Evolutionary conservation across 176 grass and related monocot species (phyloP).

Genomic region (barley (Hordeum vulgare)): DNA sequence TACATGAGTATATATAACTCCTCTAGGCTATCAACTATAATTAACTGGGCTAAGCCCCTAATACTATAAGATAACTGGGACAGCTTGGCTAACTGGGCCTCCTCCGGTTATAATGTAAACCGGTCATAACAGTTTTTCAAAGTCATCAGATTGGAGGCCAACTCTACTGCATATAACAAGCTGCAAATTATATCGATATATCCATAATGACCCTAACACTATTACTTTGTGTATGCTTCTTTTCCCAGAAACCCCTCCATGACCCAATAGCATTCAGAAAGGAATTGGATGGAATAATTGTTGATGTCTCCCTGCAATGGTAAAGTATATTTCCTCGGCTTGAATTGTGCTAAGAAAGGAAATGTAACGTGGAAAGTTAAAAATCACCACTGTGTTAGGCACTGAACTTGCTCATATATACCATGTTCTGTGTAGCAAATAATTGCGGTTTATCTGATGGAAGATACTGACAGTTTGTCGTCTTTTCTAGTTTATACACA

Average conservation of each 20-base stretch:
- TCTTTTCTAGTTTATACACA: neutral
- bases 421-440: neutral
- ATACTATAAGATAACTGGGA: no score
- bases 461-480: neutral
- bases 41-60: no score
- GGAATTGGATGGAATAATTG: slow-evolving; percentile 64
- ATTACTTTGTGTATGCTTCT: slow-evolving; percentile 19
- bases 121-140: no score
- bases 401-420: neutral
- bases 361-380: neutral
- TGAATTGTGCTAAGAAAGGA: neutral
- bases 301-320: slow-evolving; percentile 96
- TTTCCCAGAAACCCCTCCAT: slow-evolving; percentile 69
- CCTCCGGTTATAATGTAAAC: no score
- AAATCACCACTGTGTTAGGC: neutral
- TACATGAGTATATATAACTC: no score
- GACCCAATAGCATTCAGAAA: slow-evolving; percentile 74
- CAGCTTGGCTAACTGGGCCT: no score
- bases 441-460: neutral
- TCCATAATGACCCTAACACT: slow-evolving; percentile 15
- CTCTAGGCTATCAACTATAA: no score
- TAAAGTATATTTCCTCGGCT: slow-evolving; percentile 35
- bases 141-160: neutral
- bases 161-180: slow-evolving; percentile 1
- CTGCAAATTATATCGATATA: slow-evolving; percentile 12